Evolutionary conservation across 1,139 yeast species (phyloP).

Genomic region (Lodderomyces theae): DNA sequence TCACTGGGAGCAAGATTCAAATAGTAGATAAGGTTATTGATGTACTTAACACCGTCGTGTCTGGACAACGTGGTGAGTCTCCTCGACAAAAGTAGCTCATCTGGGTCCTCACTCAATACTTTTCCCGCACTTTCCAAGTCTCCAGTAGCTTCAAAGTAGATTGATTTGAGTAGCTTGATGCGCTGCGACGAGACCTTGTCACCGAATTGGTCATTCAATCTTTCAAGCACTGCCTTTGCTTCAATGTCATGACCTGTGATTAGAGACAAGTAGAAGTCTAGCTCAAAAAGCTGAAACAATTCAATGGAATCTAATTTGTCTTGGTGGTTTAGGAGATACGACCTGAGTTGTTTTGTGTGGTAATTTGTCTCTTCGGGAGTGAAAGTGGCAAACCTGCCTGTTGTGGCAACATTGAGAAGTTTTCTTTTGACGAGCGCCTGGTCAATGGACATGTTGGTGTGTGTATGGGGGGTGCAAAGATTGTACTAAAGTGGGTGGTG

Average conservation of each 20-base stretch:
- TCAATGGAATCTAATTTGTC: constrained; percentile 25
- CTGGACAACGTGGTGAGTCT: constrained; percentile 36
- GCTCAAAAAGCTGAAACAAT: constrained; percentile 59
- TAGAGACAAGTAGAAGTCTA: constrained; percentile 67
- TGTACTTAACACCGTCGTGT: constrained; percentile 32
- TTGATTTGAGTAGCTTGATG: constrained; percentile 53
- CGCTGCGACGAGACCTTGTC: constrained; percentile 51
- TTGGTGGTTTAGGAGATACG: constrained; percentile 1
- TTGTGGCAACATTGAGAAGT: constrained; percentile 23
- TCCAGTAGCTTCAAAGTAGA: constrained; percentile 56
- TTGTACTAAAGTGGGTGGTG: not conserved
- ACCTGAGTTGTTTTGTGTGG: constrained; percentile 1
- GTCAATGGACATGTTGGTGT: constrained; percentile 10
- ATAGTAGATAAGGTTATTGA: constrained; percentile 47
- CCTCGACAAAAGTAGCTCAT: constrained; percentile 36
- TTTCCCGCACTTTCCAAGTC: constrained; percentile 33
- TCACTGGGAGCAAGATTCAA: constrained; percentile 68
- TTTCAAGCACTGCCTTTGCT: constrained; percentile 64
- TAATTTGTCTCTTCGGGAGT: constrained; percentile 22
- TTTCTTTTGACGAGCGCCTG: constrained; percentile 22
- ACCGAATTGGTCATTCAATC: constrained; percentile 63
- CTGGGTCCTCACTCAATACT: constrained; percentile 35
- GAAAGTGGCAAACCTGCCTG: constrained; percentile 38
- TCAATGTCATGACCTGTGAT: constrained; percentile 49
- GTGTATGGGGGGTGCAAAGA: not conserved